Evolutionary conservation across 129 eudicot genomes (phyloP).

Genomic region (Flaveria linearis): DNA sequence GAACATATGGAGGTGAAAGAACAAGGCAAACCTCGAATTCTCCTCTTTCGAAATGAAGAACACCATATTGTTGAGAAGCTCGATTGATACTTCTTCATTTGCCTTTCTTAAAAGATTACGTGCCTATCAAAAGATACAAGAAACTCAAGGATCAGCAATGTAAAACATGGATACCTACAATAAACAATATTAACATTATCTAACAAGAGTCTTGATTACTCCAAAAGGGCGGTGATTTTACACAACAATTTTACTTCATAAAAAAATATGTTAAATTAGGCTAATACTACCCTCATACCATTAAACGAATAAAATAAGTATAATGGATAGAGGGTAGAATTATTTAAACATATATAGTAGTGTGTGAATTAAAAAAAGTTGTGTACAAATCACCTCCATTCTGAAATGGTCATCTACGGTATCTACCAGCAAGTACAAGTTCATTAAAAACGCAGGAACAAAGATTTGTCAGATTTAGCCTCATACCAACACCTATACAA

Average conservation of each 20-base stretch:
- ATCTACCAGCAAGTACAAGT: neutral
- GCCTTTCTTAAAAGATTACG: constrained; percentile 61
- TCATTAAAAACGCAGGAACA: constrained; percentile 10
- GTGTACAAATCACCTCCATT: neutral
- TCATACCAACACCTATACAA: constrained; percentile 16
- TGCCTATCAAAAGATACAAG: constrained; percentile 51
- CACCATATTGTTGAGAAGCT: constrained; percentile 92
- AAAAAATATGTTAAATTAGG: neutral
- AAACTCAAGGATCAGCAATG: neutral
- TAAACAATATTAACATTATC: neutral
- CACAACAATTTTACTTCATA: neutral
- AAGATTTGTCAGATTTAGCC: neutral
- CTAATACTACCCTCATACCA: neutral
- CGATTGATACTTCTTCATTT: constrained; percentile 73
- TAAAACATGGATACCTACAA: neutral
- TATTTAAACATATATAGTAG: neutral
- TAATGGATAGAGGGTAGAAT: neutral
- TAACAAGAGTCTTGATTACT: neutral
- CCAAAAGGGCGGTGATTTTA: neutral
- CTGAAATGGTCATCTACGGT: neutral
- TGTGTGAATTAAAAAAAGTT: neutral
- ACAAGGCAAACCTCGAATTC: constrained; percentile 65
- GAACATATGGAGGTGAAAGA: neutral
- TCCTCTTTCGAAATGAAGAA: constrained; percentile 91
- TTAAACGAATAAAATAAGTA: neutral